Conservation (phyloP, 2,329 filamentous ascomycete species). For the Rhinocladiella mackenziei region DNA sequence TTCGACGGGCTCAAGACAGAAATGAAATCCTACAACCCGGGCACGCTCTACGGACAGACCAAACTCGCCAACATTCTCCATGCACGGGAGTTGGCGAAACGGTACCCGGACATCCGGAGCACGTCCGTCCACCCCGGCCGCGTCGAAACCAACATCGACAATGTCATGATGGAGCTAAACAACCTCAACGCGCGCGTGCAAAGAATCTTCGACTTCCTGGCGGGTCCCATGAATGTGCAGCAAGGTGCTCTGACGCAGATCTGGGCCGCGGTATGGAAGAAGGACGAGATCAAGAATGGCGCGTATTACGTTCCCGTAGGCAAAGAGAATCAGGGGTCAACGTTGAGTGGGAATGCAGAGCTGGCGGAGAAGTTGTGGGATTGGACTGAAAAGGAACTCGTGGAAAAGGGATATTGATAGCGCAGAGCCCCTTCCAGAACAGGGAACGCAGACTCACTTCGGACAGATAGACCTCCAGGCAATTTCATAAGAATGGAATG, state of each 20-base stretch:
- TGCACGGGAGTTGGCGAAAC: conserved; percentile 39
- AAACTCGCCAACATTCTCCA: conserved; percentile 50
- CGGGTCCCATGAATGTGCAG: conserved; percentile 9
- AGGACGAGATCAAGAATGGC: conserved; percentile 12
- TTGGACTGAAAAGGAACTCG: conserved; percentile 34
- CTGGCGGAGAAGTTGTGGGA: conserved; percentile 37
- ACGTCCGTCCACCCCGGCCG: conserved; percentile 43
- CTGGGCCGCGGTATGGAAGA: conserved; percentile 30
- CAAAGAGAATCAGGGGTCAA: conserved; percentile 29
- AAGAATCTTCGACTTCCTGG: conserved; percentile 7
- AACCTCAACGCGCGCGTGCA: conserved; percentile 10
- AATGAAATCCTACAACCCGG: conserved; percentile 27
- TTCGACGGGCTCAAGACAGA: conserved; percentile 14
- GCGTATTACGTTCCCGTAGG: conserved; percentile 12
- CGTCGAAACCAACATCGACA: conserved; percentile 38
- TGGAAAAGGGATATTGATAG: conserved; percentile 8
- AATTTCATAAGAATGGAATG: no score
- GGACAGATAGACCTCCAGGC: no score
- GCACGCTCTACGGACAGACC: conserved; percentile 42
- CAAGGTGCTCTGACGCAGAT: conserved; percentile 23
- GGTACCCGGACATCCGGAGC: conserved; percentile 37
- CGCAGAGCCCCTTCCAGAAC: no score
- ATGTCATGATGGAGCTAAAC: conserved; percentile 17
- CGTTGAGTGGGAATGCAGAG: conserved; percentile 27
- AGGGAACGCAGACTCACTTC: no score